A percentile compares a stretch with the other conserved stretches of the same genome.
phyloP scores from a whole-genome alignment of 1,284 basidiomycete species.

The Trichosporon sp. region DNA sequence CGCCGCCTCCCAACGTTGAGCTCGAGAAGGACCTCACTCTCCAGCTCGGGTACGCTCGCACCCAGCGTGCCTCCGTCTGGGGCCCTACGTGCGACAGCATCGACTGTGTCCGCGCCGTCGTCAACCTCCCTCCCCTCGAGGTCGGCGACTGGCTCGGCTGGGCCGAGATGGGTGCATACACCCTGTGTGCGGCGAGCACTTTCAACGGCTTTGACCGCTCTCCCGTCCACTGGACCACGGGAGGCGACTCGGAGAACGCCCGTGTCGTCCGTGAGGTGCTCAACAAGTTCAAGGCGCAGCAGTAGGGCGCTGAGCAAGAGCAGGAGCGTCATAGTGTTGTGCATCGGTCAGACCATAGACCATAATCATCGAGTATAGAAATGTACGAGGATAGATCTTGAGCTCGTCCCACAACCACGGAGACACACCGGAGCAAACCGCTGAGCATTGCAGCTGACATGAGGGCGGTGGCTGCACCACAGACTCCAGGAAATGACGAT shows the following conservation, averaged over 20 bases:
- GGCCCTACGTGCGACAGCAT: slow-evolving; percentile 83
- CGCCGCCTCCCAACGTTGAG: slow-evolving; percentile 46
- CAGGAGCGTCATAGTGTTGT: not conserved
- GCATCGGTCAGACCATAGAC: not conserved
- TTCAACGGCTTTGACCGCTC: slow-evolving; percentile 63
- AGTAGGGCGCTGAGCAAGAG: not conserved
- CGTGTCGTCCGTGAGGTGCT: slow-evolving; percentile 10
- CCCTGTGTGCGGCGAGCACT: slow-evolving; percentile 78
- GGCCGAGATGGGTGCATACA: slow-evolving; percentile 90
- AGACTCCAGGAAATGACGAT: no score
- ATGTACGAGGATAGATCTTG: slow-evolving; percentile 4
- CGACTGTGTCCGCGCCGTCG: slow-evolving; percentile 66
- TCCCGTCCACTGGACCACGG: slow-evolving; percentile 45
- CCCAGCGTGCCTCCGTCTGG: slow-evolving; percentile 52
- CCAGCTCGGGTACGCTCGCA: slow-evolving; percentile 47
- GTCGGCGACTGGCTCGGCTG: slow-evolving; percentile 91
- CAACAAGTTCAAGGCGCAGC: slow-evolving; percentile 2
- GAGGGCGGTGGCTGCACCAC: no score
- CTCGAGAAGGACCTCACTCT: slow-evolving; percentile 44
- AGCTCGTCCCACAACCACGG: no score
- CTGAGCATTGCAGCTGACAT: no score
- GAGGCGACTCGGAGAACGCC: slow-evolving; percentile 22
- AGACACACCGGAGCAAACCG: no score
- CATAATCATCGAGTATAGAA: not conserved
- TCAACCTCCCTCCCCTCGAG: slow-evolving; percentile 59